phyloP scores from a whole-genome alignment of 148 eudicot genomes.

The Camellia lanceoleosa region DNA sequence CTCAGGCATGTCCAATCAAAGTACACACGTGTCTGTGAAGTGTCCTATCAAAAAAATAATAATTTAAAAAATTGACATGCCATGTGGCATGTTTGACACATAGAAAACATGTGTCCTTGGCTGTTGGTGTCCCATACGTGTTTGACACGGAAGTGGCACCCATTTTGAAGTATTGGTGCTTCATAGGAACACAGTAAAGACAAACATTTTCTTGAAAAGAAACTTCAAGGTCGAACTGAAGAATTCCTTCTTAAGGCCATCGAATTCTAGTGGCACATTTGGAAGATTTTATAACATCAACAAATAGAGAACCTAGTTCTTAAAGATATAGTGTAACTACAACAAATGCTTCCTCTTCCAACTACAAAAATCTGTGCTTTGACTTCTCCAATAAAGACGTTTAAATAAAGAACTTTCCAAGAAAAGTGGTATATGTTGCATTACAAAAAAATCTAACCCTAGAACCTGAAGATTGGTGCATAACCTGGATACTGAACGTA shows the following conservation, averaged over 20 bases:
- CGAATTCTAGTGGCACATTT: neutral
- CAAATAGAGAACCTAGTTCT: neutral
- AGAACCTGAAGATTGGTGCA: constrained; percentile 18
- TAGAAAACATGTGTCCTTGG: too few relatives aligned
- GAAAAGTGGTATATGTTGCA: neutral
- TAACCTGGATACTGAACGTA: constrained; percentile 87
- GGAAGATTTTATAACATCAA: neutral
- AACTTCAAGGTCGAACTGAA: neutral
- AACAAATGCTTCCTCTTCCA: neutral
- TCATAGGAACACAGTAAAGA: neutral
- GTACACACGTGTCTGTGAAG: too few relatives aligned
- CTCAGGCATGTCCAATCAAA: too few relatives aligned
- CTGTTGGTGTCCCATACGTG: too few relatives aligned
- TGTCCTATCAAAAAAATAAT: too few relatives aligned
- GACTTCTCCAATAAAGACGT: neutral
- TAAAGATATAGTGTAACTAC: neutral
- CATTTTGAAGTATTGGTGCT: too few relatives aligned
- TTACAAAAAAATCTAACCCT: neutral
- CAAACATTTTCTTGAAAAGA: neutral
- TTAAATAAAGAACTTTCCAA: neutral
- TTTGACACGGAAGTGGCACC: too few relatives aligned
- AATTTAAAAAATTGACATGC: too few relatives aligned
- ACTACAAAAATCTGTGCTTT: neutral
- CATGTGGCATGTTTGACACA: too few relatives aligned
- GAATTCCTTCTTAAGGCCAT: neutral